Evolutionary conservation across 2,329 filamentous ascomycete genomes (phyloP), one percentile per base, ranked within the genome.

Genomic region (Penicillium glabrum): DNA sequence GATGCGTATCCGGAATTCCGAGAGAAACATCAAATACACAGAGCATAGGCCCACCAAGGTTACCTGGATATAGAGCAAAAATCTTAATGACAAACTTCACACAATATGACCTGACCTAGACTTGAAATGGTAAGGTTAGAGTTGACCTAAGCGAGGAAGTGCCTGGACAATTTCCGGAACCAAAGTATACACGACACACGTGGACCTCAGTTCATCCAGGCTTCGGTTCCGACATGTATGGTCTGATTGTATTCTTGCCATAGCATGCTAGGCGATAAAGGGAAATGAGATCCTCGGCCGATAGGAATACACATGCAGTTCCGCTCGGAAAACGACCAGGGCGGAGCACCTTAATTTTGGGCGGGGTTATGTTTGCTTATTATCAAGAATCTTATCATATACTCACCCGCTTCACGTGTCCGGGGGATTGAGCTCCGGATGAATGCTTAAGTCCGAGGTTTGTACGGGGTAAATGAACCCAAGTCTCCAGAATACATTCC

Each of bases 361-460:
- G 47, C 43, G 9, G 24, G 45, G 29, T 61, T 63, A 63, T 63
- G 58, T 63, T 51, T 66, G 65, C 53, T 37, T 35, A 66, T 65
- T 61, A 60, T 54, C 54, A 58, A 54, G 50, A 56, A 31, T 48
- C 62, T 57, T 54, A 54, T 50, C 50, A 43, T 27, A 7, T 29
- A 29, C 49, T 37, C 55, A 59, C 47, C 56, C 52, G 45, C 54
- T 62, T 58, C 62, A 63, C 59, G 49, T 61, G 61, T 58, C 50
- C 53, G 50, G 47, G 54, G 45, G 24, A 23, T 39, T 53, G 57
- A 33, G 29, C 50, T 47, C 53, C 58, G 44, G 51, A 8, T 51
- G 51, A 53, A 53, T 44, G 37, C 49, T 45, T 45, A 43, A 44
- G 49, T 45, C 49, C 49, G 41, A 45, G 37, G 23, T 29, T 19